Evolutionary conservation across 306 rosid genomes (phyloP).

Genomic region (Carpinus viminea): DNA sequence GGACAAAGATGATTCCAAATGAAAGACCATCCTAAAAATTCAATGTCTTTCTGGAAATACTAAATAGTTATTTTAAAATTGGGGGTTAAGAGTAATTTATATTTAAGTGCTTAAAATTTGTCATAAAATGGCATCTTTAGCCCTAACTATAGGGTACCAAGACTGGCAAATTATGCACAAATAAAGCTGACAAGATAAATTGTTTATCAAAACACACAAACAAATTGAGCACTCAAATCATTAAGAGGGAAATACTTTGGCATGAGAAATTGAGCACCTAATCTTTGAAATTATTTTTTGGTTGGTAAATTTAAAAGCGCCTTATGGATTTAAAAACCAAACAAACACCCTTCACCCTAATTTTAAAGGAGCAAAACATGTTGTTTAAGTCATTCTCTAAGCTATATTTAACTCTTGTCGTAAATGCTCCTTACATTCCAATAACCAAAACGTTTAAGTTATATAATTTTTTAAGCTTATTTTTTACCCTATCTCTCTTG

Average conservation of each 20-base stretch:
- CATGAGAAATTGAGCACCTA: neutral
- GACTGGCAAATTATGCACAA: neutral
- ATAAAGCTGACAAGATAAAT: neutral
- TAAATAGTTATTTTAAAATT: neutral
- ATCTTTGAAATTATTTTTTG: neutral
- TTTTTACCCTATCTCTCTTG: too few relatives aligned
- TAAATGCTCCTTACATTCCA: too few relatives aligned
- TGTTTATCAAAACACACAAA: neutral
- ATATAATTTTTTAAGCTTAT: too few relatives aligned
- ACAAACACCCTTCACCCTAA: neutral
- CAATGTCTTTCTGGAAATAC: constrained; percentile 1
- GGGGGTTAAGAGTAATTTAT: neutral
- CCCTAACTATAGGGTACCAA: neutral
- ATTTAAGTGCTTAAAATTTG: neutral
- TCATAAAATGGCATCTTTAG: neutral
- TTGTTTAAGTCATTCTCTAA: too few relatives aligned
- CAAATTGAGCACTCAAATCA: neutral
- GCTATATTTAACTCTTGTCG: too few relatives aligned
- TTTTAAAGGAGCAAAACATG: neutral
- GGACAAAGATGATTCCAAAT: constrained; percentile 11
- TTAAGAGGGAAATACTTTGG: neutral
- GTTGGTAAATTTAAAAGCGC: neutral
- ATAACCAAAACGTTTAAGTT: too few relatives aligned
- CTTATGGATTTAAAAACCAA: neutral
- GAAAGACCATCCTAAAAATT: constrained; percentile 10